phyloP scores from a whole-genome alignment of 2,329 filamentous ascomycete genomes.

The Verticillium albo-atrum region DNA sequence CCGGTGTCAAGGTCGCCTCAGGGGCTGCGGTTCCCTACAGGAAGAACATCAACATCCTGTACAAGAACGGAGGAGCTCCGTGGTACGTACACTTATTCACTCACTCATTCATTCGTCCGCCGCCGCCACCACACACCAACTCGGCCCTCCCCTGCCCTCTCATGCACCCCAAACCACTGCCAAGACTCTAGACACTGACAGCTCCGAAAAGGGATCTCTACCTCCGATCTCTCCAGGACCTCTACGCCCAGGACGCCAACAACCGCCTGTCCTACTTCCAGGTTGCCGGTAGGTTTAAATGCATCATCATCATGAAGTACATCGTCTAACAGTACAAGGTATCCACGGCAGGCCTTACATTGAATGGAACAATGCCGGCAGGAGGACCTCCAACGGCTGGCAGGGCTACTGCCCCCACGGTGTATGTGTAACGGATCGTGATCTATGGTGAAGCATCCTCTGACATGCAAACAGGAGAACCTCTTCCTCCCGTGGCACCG shows the following conservation, averaged over 20 bases:
- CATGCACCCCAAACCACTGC: not conserved
- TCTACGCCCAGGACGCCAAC: not conserved
- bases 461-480: slow-evolving; percentile 14
- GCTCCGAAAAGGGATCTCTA: slow-evolving; percentile 1
- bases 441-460: not conserved
- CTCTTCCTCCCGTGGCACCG: slow-evolving; percentile 20
- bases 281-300: slow-evolving; percentile 47
- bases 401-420: slow-evolving; percentile 13
- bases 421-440: slow-evolving; percentile 1
- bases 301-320: not conserved
- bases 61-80: not conserved
- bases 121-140: not conserved
- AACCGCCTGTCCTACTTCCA: slow-evolving; percentile 54
- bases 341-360: slow-evolving; percentile 59
- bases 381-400: slow-evolving; percentile 23
- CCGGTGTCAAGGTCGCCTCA: not conserved
- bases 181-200: not conserved
- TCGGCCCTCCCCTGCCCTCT: not conserved
- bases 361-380: slow-evolving; percentile 38
- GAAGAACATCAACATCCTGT: slow-evolving; percentile 2
- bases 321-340: slow-evolving; percentile 28
- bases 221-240: not conserved
- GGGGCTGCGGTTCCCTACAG: not conserved
- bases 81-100: not conserved
- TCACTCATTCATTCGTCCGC: too few species aligned